Evolutionary conservation across 768 basidiomycete genomes (phyloP).

Genomic region (Lactarius evosmus): DNA sequence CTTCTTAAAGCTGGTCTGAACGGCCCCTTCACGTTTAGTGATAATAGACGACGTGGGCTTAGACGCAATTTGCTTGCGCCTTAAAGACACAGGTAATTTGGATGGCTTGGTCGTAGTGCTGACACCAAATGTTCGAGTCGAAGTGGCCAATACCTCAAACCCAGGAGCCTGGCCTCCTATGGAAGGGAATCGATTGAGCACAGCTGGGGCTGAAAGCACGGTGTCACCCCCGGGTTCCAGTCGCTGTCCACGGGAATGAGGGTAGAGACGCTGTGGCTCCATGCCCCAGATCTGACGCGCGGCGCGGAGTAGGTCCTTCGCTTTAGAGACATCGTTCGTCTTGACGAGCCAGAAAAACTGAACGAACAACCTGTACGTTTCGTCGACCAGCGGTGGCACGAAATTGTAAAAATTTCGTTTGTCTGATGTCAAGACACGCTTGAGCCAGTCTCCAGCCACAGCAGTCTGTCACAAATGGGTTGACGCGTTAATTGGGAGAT

Average conservation of each 20-base stretch:
- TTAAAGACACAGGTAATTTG: slow-evolving; percentile 1
- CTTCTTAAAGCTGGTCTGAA: slow-evolving; percentile 4
- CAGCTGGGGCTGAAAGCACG: not conserved
- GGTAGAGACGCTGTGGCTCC: not conserved
- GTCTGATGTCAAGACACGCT: slow-evolving; percentile 4
- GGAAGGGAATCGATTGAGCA: not conserved
- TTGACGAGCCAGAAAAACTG: slow-evolving; percentile 32
- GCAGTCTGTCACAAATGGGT: not conserved
- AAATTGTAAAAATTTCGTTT: slow-evolving; percentile 14
- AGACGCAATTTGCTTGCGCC: slow-evolving; percentile 1
- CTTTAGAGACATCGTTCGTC: not conserved
- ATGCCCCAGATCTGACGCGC: slow-evolving; percentile 23
- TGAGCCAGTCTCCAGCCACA: slow-evolving; percentile 16
- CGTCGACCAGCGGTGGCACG: not conserved
- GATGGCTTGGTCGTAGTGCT: not conserved
- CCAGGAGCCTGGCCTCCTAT: not conserved
- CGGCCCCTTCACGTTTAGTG: not conserved
- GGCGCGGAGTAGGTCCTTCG: slow-evolving; percentile 7
- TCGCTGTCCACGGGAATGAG: too few relatives aligned
- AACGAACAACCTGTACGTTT: slow-evolving; percentile 29
- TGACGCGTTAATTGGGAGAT: not conserved
- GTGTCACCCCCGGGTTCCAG: not conserved
- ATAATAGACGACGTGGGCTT: not conserved
- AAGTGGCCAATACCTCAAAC: not conserved
- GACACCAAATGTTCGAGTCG: not conserved